phyloP scores from a whole-genome alignment of 306 rosid genomes.

The Crataegus laevigata region DNA sequence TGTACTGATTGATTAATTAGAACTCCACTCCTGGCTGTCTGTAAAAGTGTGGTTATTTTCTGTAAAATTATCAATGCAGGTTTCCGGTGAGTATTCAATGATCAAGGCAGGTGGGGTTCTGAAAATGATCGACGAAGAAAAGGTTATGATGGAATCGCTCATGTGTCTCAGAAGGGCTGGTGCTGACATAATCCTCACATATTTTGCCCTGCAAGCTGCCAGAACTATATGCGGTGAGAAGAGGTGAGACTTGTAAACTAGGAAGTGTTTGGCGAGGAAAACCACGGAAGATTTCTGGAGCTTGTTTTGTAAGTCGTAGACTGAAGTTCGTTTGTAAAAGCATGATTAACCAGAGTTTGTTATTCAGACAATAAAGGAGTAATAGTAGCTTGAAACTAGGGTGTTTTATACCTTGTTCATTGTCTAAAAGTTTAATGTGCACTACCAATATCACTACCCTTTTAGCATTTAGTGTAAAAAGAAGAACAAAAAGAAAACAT shows the following conservation, averaged over 20 bases:
- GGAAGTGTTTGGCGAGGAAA: not conserved
- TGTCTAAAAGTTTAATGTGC: no score
- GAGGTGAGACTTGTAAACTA: constrained; percentile 31
- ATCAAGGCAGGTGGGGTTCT: constrained; percentile 84
- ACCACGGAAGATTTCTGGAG: not conserved
- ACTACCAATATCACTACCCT: no score
- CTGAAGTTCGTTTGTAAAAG: not conserved
- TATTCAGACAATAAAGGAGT: no score
- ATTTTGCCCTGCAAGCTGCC: constrained; percentile 91
- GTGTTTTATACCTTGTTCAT: no score
- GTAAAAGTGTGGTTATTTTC: not conserved
- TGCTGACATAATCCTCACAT: constrained; percentile 83
- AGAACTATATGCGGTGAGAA: constrained; percentile 71
- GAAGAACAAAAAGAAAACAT: no score
- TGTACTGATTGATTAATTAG: not conserved
- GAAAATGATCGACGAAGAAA: constrained; percentile 87
- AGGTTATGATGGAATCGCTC: constrained; percentile 89
- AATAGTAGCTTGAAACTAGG: no score
- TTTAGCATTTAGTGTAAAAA: no score
- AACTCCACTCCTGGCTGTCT: not conserved
- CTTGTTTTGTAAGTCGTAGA: not conserved
- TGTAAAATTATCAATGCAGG: constrained; percentile 33
- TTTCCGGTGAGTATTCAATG: constrained; percentile 97
- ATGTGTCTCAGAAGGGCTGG: constrained; percentile 93
- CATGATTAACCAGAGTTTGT: not conserved